Conservation (phyloP, 202 grass and related monocot species). For the Setaria viridis region DNA sequence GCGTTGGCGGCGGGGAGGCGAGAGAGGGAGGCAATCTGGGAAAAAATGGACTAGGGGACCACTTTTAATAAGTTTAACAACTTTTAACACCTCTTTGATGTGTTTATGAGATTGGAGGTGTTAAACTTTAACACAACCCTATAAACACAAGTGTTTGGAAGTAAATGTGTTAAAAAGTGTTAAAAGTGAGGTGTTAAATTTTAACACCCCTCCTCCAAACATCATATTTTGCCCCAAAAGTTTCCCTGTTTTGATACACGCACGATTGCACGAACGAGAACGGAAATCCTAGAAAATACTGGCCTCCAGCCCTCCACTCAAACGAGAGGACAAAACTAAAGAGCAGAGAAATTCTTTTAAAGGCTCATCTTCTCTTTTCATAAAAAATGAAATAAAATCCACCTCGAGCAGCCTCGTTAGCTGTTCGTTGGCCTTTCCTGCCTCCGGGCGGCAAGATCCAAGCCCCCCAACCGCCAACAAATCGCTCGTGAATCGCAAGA, state of each 20-base stretch:
- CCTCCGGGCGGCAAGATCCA: constrained; percentile 49
- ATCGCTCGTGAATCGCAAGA: constrained; percentile 15
- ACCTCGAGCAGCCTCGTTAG: constrained; percentile 47
- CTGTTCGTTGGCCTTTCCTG: constrained; percentile 44
- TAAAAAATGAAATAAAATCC: background rate
- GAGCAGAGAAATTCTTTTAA: background rate
- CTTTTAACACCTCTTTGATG: no score
- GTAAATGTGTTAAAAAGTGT: no score
- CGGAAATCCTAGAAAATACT: background rate
- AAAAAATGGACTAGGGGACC: no score
- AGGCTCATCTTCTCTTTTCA: background rate
- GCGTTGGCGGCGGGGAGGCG: no score
- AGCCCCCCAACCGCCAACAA: constrained; percentile 35
- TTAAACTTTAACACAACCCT: no score
- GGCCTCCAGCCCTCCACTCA: constrained; percentile 26
- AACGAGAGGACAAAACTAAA: constrained; percentile 28
- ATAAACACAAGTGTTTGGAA: no score
- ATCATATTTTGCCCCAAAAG: no score
- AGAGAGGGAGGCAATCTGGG: no score
- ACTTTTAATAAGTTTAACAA: no score
- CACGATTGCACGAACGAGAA: background rate
- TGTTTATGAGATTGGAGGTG: no score
- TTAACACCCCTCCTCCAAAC: no score
- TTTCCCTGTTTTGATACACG: background rate
- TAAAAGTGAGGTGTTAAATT: no score